Percentiles rank a stretch among this genome's conserved stretches.
These are phyloP conservation scores for Fraxinus americana DNA, from an alignment of 257 asterid genomes.

Conservation along the genomic window DNA sequence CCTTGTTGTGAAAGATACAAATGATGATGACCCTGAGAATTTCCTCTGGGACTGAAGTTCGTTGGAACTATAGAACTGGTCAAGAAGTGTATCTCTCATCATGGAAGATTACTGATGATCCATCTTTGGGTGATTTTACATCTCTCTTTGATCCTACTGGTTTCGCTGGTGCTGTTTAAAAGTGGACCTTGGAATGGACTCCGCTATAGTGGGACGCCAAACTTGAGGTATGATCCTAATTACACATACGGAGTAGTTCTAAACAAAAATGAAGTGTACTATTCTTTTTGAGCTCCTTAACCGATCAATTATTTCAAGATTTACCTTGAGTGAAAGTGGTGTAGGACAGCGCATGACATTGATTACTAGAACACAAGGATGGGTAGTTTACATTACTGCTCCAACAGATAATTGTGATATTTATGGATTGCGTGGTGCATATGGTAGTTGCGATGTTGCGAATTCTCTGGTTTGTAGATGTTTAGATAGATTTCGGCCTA, in stretches of 20 bases:
- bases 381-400: conserved; percentile 16
- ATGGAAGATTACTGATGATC: conserved; percentile 42
- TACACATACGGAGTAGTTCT: neutral
- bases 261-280: conserved; percentile 27
- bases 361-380: conserved; percentile 22
- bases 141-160: conserved; percentile 33
- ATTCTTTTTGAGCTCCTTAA: conserved; percentile 24
- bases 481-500: conserved; percentile 31
- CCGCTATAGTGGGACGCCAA: neutral
- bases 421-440: conserved; percentile 30
- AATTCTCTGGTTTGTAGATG: conserved; percentile 33
- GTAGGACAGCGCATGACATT: conserved; percentile 17
- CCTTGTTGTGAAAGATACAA: conserved; percentile 33
- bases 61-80: conserved; percentile 32
- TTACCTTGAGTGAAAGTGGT: conserved; percentile 12
- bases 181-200: conserved; percentile 25
- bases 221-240: neutral
- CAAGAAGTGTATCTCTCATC: conserved; percentile 27
- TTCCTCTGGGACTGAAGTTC: conserved; percentile 38
- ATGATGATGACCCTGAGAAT: conserved; percentile 8
- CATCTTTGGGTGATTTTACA: conserved; percentile 37
- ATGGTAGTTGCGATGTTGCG: conserved; percentile 33
- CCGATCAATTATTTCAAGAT: conserved; percentile 29
- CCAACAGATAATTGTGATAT: conserved; percentile 34
- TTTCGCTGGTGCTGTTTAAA: neutral